Evolutionary conservation across 2,329 filamentous ascomycete species (phyloP), one percentile per base, ranked within the genome.

Genomic region (Orbilia oligospora): DNA sequence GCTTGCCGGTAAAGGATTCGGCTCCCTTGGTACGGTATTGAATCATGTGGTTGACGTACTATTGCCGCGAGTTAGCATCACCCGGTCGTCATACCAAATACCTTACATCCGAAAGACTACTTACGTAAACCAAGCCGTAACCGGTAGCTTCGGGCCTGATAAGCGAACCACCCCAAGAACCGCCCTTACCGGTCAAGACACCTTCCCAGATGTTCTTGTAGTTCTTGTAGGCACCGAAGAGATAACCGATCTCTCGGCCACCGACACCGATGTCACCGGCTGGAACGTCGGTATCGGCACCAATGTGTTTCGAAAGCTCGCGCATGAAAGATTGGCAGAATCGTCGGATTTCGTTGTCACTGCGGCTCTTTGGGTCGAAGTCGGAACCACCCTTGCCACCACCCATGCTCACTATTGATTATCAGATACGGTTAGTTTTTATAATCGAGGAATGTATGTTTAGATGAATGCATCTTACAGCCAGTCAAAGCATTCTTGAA

Each of bases 401-500:
- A 81, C 96, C 96, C 91, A 99, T 97, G 87, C 90, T 93, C 84
- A 97, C 90, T 92, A 79, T 20, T 33, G 33, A 30, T 20, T 79
- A 53, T 68, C 61, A 38, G 67, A 36, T 36, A 8, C 6, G 33
- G 48, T 9, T 20, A 20, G 30, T 12, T 46, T 55, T 44, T 51
- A 46, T 18, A 5, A 18, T 27, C 24, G 14, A 61, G 36, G 64
- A 49, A 24, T 71, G 56, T 70, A 73, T 36, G 14, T 48, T 24
- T 22, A 51, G 49, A 20, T 27, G 58, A 64, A 53, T 76, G 90
- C 12, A 61, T n/a, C 92, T 88, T 88, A 94, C 92, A 87, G 84
- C 96, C 96, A 80, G 96, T 98, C 82, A 98, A 88, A 82, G 96
- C 96, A 93, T 98, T 98, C 90, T 98, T 98, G 90, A 98, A 98